Evolutionary conservation across 345 rosid genomes (phyloP).

Genomic region (Arabis alpina): DNA sequence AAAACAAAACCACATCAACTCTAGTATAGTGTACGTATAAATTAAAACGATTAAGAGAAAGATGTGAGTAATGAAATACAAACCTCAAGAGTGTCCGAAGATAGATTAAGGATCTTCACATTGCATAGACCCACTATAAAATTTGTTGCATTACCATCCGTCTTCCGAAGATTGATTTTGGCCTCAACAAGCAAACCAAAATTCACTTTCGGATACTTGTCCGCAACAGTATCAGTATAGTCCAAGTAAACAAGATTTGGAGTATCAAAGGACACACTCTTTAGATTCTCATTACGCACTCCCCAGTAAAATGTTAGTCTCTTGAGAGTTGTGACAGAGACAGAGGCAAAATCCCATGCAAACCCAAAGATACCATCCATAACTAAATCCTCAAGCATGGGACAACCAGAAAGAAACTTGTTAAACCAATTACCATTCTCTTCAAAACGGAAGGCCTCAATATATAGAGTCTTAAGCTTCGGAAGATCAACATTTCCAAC

Average conservation of each 20-base stretch:
- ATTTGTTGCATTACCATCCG: not conserved
- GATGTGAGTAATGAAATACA: not conserved
- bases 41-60: no score
- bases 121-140: conserved; percentile 3
- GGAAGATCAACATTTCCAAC: conserved; percentile 19
- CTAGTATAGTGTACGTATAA: no score
- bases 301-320: not conserved
- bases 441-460: not conserved
- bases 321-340: conserved; percentile 19
- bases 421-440: not conserved
- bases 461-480: conserved; percentile 1
- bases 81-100: conserved; percentile 11
- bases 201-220: not conserved
- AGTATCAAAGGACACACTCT: not conserved
- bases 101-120: conserved; percentile 11
- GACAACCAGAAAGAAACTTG: conserved; percentile 25
- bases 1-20: not conserved
- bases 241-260: conserved; percentile 19
- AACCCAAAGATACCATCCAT: not conserved
- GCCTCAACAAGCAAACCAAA: conserved; percentile 2
- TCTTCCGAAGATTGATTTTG: not conserved
- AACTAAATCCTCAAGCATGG: conserved; percentile 9
- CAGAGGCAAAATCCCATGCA: not conserved
- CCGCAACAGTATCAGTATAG: not conserved
- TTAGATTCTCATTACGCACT: not conserved